Evolutionary conservation across 805 yeast genomes (phyloP).

Genomic region (Saturnispora dispora): DNA sequence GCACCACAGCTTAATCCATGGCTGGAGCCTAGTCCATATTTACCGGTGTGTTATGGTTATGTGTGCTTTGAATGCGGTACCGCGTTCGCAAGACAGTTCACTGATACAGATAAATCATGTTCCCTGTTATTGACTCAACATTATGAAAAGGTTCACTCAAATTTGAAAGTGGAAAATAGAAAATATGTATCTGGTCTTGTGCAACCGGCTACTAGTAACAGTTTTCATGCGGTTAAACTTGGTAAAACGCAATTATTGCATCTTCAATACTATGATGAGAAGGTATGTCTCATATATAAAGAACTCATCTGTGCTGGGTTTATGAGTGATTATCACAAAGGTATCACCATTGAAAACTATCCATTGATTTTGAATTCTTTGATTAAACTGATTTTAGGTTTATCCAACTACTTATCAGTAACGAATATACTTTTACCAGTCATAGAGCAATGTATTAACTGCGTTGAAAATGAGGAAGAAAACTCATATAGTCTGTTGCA

Average conservation of each 20-base stretch:
- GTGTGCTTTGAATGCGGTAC: conserved; percentile 3
- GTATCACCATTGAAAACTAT: background rate
- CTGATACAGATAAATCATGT: background rate
- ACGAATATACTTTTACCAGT: background rate
- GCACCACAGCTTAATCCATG: background rate
- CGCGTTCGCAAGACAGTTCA: background rate
- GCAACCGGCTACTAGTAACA: conserved; percentile 1
- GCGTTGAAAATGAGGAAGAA: background rate
- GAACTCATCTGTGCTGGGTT: background rate
- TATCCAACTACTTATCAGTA: background rate
- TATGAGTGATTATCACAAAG: background rate
- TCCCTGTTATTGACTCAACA: background rate
- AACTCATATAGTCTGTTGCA: background rate
- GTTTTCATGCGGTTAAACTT: conserved; percentile 2
- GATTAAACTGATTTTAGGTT: background rate
- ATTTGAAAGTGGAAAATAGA: background rate
- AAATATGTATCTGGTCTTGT: background rate
- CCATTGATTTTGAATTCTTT: background rate
- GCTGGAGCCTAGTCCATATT: conserved; percentile 2
- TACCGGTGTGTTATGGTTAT: conserved; percentile 1
- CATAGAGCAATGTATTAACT: background rate
- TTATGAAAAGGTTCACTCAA: conserved; percentile 1
- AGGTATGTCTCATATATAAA: background rate
- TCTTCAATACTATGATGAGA: background rate
- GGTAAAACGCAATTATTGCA: conserved; percentile 3